Percentiles rank a stretch among this genome's conserved stretches.
These are phyloP conservation scores for Acacia concinna DNA, from an alignment of 331 rosid genomes.

Conservation along the genomic window DNA sequence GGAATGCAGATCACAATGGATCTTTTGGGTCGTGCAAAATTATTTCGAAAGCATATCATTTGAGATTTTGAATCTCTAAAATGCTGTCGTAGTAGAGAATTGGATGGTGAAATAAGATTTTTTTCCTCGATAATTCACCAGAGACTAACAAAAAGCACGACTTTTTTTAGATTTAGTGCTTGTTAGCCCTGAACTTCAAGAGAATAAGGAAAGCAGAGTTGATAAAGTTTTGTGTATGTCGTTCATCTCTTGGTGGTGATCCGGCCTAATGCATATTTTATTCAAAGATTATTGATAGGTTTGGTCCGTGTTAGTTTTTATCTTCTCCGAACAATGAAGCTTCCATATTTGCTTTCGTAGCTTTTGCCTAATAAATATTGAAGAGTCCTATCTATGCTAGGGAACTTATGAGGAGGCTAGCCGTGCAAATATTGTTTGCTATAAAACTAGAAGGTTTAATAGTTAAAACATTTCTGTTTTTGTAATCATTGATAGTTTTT, in stretches of 20 bases:
- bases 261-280: background rate
- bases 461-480: background rate
- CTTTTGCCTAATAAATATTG: background rate
- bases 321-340: background rate
- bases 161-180: background rate
- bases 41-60: background rate
- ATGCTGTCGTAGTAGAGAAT: background rate
- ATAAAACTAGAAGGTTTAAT: background rate
- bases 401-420: constrained; percentile 10
- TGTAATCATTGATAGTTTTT: background rate
- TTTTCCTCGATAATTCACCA: background rate
- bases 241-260: background rate
- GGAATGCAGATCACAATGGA: background rate
- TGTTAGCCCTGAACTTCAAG: background rate
- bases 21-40: background rate
- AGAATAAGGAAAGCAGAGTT: background rate
- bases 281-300: background rate
- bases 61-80: background rate
- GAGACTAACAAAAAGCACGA: background rate
- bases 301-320: background rate
- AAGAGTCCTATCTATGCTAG: background rate
- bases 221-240: background rate
- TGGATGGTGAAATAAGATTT: background rate
- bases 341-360: background rate
- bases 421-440: background rate